Evolutionary conservation across 352 stramenopile genomes (phyloP).

Genomic region (Phytophthora syringae): DNA sequence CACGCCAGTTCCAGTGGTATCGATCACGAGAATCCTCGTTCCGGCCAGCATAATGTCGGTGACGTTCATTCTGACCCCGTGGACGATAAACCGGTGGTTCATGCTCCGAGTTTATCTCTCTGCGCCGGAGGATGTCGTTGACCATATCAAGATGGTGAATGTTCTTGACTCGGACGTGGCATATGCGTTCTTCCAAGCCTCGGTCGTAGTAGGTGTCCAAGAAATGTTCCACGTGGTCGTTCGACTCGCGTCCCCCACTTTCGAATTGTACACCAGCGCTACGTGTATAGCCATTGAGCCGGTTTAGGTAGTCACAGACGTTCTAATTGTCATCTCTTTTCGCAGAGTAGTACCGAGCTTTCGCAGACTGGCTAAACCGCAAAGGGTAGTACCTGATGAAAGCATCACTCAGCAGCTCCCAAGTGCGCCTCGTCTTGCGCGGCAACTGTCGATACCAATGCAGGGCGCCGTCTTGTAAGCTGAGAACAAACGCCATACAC

Average conservation of each 20-base stretch:
- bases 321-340: neutral
- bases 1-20: neutral
- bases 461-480: neutral
- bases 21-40: neutral
- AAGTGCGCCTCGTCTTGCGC: neutral
- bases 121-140: neutral
- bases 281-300: too few relatives aligned
- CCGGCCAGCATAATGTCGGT: neutral
- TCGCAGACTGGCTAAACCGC: conserved; percentile 1
- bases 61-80: too few relatives aligned
- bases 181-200: neutral
- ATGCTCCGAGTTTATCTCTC: neutral
- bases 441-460: neutral
- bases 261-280: neutral
- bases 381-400: conserved; percentile 6
- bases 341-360: conserved; percentile 9
- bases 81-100: neutral
- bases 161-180: neutral
- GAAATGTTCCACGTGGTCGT: neutral
- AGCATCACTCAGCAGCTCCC: neutral
- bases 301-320: neutral
- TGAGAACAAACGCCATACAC: neutral
- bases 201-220: neutral
- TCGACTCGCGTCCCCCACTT: neutral
- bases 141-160: neutral